Base-by-base conservation (phyloP, 202 grass and related monocot species). In the Digitaria exilis region DNA sequence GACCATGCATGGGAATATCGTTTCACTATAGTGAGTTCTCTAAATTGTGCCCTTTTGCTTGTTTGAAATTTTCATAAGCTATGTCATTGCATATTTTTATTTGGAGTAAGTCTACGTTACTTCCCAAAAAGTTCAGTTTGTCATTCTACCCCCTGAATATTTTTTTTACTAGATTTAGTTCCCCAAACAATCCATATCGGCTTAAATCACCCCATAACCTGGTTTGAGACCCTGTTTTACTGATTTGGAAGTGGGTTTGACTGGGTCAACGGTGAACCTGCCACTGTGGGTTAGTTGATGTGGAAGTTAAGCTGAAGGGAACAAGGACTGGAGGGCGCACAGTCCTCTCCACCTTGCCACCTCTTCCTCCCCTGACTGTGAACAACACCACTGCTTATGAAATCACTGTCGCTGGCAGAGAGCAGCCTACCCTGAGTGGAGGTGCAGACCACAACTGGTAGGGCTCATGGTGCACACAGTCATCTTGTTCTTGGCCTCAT, bases 1-100 rank as follows among this genome's bases (percentile, higher is more conserved):
- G 84, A 94, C 82, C 95, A 95, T 90, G 82, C 83, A 48, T 97
- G 95, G 92, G 84, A 93, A 88, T 97, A 88, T 84, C 80, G 79
- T 61, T 97, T 93, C 82, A 92, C 88, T 67, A 74, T 81, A 72
- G 95, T 97, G 77, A 89, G 85, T 80, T 84, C 39, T 67, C 39
- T 80, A 59, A 52, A 21, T 41, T 80, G 14, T 49, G 31, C 74
- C n/a, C 8, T 72, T 80, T 73, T 73, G 11, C 45, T 71, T 80
- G 17, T 51, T 72, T 51, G 45, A 51, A 66, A 29, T 69, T 85
- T 37, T 6, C 45, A 37, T 35, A 28, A 69, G 19, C 31, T 54
- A 65, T 44, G 46, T 18, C 17, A 26, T 43, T 75, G 55, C 41
- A 65, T 79, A 54, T 65, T 55, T 43, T 73, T 51, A n/a, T 32